Base-by-base conservation (phyloP, 2,329 filamentous ascomycete genomes). In the Phoma sp. region DNA sequence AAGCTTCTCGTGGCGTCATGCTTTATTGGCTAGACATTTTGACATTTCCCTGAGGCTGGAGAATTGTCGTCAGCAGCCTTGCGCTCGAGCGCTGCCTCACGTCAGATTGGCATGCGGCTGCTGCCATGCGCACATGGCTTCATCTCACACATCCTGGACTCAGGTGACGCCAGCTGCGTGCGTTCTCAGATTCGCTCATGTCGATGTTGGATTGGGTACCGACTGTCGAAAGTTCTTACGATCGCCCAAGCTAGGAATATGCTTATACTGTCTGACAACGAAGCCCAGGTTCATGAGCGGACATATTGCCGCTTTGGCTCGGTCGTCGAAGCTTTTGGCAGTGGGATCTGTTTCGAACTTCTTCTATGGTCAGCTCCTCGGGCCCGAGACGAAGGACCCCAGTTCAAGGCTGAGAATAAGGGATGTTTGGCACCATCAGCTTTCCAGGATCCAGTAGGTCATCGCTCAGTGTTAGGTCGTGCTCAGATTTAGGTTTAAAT, bases 51-150 rank as follows among this genome's bases (percentile, higher is more conserved):
- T 34, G 25, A 46, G 42, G 49, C 49, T 47, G 49, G 47, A 18
- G 18, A 21, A n/a, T 21, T 53, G 29, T 36, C 12, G 49, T 53
- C 23, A 53, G 49, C 49, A 53, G 49, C 49, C 49, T 34, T 47
- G 34, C 29, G 2, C 5, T 34, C 34, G 11, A 15, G 17, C 17
- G 9, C 36, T 36, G 12, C 11, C 30, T 40, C 14, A 47, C 20
- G 42, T 53, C 49, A 53, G 49, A 45, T 18, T 11, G 4, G 18
- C 29, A 42, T 5, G 30, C 36, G 28, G 36, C 25, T 42, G 28
- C 40, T 25, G 20, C 15, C 17, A 36, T 47, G 30, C 30, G 30
- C 42, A 53, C 25, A 36, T 47, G 49, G 25, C 10, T 11, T 30
- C 33, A 17, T 25, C 20, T 53, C 23, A 20, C 6, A 18, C n/a